Conservation (phyloP, 306 rosid genomes). For the Dryas alaskensis region DNA sequence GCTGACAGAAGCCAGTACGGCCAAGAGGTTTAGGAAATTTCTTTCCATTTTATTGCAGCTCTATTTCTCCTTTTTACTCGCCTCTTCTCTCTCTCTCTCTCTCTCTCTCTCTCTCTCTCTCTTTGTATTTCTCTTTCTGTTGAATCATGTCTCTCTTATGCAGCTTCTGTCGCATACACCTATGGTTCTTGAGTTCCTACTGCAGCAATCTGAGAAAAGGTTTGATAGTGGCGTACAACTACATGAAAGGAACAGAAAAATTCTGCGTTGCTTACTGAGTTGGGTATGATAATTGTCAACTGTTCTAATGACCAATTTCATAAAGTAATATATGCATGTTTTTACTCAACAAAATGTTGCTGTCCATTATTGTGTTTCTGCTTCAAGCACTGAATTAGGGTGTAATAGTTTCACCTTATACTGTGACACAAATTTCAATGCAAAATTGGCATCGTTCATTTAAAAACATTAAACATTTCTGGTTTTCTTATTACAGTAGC, state of each 20-base stretch:
- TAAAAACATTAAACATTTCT: background rate
- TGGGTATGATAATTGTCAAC: slow-evolving; percentile 56
- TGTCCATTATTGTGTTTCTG: background rate
- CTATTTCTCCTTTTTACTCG: background rate
- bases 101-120: slow-evolving; percentile 13
- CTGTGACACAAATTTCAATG: background rate
- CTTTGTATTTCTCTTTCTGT: slow-evolving; percentile 9
- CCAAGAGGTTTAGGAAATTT: slow-evolving; percentile 64
- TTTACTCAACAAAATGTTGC: background rate
- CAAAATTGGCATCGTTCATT: slow-evolving; percentile 1
- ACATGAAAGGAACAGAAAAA: slow-evolving; percentile 74
- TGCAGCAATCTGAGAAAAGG: slow-evolving; percentile 69
- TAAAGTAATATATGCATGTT: background rate
- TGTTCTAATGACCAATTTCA: slow-evolving; percentile 14
- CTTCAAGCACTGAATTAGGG: background rate
- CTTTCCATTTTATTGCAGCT: slow-evolving; percentile 5
- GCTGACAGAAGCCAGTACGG: slow-evolving; percentile 64
- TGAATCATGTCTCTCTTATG: slow-evolving; percentile 19
- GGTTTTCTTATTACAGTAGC: slow-evolving; percentile 3
- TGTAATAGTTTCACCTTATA: background rate
- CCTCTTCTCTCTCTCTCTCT: slow-evolving; percentile 23
- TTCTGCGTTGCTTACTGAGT: slow-evolving; percentile 92
- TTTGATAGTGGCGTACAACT: slow-evolving; percentile 61
- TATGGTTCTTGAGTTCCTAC: slow-evolving; percentile 81
- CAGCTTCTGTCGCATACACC: slow-evolving; percentile 85